These are phyloP conservation scores for Globisporangium megalacanthum DNA, from an alignment of 352 stramenopile species.

Conservation along the genomic window DNA sequence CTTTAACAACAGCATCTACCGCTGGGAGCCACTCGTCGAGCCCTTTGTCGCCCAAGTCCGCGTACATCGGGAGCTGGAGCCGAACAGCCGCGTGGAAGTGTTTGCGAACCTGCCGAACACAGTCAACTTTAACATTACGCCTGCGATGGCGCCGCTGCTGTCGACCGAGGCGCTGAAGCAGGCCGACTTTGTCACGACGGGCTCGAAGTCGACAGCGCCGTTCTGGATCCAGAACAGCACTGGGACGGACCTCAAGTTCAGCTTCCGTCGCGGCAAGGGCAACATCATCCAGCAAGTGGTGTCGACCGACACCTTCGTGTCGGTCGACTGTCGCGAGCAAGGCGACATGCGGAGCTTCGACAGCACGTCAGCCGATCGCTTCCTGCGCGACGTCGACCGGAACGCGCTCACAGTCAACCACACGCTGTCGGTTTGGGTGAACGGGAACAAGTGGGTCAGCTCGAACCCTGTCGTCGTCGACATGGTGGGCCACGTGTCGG, in stretches of 20 bases:
- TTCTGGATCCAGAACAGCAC: slow-evolving; percentile 90
- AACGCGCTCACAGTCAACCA: slow-evolving; percentile 81
- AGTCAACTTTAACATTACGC: slow-evolving; percentile 85
- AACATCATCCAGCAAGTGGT: slow-evolving; percentile 79
- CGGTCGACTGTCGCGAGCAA: slow-evolving; percentile 81
- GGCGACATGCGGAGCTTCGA: slow-evolving; percentile 87
- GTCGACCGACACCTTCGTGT: slow-evolving; percentile 55
- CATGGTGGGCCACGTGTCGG: slow-evolving; percentile 81
- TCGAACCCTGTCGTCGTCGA: slow-evolving; percentile 82
- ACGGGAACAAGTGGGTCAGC: slow-evolving; percentile 86
- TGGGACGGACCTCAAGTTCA: slow-evolving; percentile 79
- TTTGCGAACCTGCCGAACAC: slow-evolving; percentile 81
- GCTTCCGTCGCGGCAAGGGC: slow-evolving; percentile 73
- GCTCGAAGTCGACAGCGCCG: slow-evolving; percentile 81
- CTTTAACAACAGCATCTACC: slow-evolving; percentile 91
- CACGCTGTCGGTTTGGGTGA: slow-evolving; percentile 82
- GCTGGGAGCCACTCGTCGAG: slow-evolving; percentile 83
- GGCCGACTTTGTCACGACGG: slow-evolving; percentile 83
- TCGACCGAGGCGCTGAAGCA: slow-evolving; percentile 75
- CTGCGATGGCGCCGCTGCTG: slow-evolving; percentile 79
- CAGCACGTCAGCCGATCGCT: slow-evolving; percentile 68
- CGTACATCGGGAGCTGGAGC: slow-evolving; percentile 58
- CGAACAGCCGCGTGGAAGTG: slow-evolving; percentile 70
- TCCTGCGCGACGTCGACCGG: slow-evolving; percentile 63
- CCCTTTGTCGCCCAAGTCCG: slow-evolving; percentile 78